Evolutionary conservation across 768 basidiomycete species (phyloP).

Genomic region (Auriscalpium orientale): DNA sequence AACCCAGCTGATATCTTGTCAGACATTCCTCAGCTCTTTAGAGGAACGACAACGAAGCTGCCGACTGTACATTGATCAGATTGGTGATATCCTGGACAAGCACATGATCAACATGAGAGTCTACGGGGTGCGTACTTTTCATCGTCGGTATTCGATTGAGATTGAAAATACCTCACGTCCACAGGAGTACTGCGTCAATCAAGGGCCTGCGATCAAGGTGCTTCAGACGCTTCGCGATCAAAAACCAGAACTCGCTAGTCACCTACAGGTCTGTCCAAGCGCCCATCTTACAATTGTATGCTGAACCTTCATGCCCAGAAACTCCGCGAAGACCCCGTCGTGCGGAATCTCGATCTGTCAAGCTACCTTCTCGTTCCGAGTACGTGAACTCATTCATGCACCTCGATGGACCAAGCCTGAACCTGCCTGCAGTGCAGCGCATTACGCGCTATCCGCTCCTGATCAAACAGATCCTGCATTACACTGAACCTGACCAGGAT

Average conservation of each 20-base stretch:
- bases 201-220: conserved; percentile 66
- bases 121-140: conserved; percentile 57
- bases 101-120: conserved; percentile 73
- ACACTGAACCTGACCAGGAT: conserved; percentile 67
- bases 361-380: conserved; percentile 91
- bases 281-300: too few relatives aligned
- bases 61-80: conserved; percentile 81
- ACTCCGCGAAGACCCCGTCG: conserved; percentile 69
- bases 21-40: conserved; percentile 80
- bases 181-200: conserved; percentile 88
- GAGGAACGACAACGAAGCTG: conserved; percentile 90
- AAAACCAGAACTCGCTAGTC: conserved; percentile 54
- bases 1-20: background rate
- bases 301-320: conserved; percentile 31
- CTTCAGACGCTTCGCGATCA: conserved; percentile 65
- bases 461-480: conserved; percentile 76
- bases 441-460: conserved; percentile 91
- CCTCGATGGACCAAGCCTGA: too few relatives aligned
- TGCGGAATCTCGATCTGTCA: conserved; percentile 79
- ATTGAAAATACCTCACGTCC: background rate
- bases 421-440: conserved; percentile 67
- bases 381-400: conserved; percentile 30
- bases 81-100: conserved; percentile 75
- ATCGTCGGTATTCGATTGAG: background rate
- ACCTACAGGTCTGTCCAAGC: conserved; percentile 58